Evolutionary conservation across 78 protist species (phyloP).

Genomic region (slime mould (Dictyostelium discoideum)): DNA sequence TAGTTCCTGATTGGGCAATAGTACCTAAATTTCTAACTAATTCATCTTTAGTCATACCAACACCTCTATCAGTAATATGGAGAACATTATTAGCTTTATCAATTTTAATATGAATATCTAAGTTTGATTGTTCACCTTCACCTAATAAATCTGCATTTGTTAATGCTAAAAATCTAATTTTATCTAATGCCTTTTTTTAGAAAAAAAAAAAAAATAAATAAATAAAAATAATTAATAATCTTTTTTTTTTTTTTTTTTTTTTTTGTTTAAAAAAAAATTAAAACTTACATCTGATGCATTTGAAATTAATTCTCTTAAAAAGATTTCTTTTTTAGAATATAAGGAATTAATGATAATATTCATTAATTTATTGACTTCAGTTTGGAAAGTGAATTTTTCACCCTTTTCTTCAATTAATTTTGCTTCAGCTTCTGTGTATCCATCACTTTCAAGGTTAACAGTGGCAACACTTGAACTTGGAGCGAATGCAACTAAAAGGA

Average conservation of each 20-base stretch:
- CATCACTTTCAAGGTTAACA: background rate
- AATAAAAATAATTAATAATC: background rate
- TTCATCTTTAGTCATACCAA: slow-evolving; percentile 99
- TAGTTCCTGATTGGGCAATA: slow-evolving; percentile 96
- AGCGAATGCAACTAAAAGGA: background rate
- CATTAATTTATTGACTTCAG: slow-evolving; percentile 96
- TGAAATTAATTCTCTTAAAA: slow-evolving; percentile 99
- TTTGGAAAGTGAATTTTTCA: slow-evolving; percentile 91
- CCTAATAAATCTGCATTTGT: slow-evolving; percentile 89
- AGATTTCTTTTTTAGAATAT: slow-evolving; percentile 98
- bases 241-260: background rate
- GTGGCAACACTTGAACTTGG: background rate
- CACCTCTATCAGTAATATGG: slow-evolving; percentile 97
- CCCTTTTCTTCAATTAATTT: slow-evolving; percentile 7
- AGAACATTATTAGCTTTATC: slow-evolving; percentile 94
- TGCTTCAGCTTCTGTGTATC: slow-evolving; percentile 14
- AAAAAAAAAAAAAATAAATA: background rate
- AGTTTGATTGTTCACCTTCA: slow-evolving; percentile 91
- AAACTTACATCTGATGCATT: slow-evolving; percentile 94
- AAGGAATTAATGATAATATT: slow-evolving; percentile 98
- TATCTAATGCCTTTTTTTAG: slow-evolving; percentile 68
- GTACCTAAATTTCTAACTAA: slow-evolving; percentile 97
- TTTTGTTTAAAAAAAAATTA: background rate
- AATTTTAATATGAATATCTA: slow-evolving; percentile 93
- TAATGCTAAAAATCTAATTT: slow-evolving; percentile 95